Evolutionary conservation across 1,284 basidiomycete genomes (phyloP), one percentile per base, ranked within the genome.

Genomic region (Ganoderma meredithae): DNA sequence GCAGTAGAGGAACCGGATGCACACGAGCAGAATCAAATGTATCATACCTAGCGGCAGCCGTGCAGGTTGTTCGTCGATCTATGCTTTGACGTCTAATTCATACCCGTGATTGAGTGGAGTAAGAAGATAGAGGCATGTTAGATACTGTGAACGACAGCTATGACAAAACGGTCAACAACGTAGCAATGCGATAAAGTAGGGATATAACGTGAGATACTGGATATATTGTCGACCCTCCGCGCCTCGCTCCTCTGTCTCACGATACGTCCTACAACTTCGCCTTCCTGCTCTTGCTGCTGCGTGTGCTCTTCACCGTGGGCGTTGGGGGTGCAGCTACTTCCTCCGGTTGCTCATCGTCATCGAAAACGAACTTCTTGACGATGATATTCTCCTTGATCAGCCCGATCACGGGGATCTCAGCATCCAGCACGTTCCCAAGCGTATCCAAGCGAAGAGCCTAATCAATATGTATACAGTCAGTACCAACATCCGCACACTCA

Each of bases 351-450:
- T 77, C 79, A 62, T 86, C 84, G 15, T 85, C 78, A 70, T 95
- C 94, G 72, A 95, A 96, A 43, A 95, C 88, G 76, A 91, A 92
- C 73, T 89, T 94, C 80, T 93, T 91, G 43, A 96, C 90, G 55
- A 88, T 81, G 43, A 96, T 82, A 69, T 88, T 88, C 76, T 93
- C 89, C 36, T 85, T 83, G 56, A 88, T 85, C 36, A 95, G 82
- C 44, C 89, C 85, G 61, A 83, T 80, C n/a, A 90, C 79, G 0
- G 92, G 90, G 39, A 83, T 80, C 56, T 87, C 84, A n/a, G 84
- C 83, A 69, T 90, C 83, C 19, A 87, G 77, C 25, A 92, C 81
- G 77, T 96, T 96, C 44, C 95, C 95, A 67, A 93, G 82, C 8
- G 84, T 84, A 79, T 96, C 95, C 53, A 96, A 81, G 69, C 81